A percentile compares a stretch with the other conserved stretches of the same genome.
These are phyloP conservation scores for Hemileia vastatrix DNA, from an alignment of 1,284 basidiomycete species.

Conservation along the genomic window DNA sequence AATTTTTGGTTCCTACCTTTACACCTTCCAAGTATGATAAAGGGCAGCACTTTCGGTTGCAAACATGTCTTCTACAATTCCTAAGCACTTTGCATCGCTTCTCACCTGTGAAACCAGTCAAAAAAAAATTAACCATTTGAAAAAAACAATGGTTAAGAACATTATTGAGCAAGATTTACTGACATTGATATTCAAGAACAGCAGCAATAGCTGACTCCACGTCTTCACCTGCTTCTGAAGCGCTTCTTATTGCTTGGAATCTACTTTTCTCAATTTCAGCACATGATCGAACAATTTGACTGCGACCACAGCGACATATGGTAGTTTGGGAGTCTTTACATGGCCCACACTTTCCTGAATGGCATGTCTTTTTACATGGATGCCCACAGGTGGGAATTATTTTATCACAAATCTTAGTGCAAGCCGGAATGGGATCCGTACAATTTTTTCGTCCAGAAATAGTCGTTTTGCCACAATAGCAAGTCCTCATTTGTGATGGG, in stretches of 20 bases:
- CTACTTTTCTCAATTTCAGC: slow-evolving; percentile 8
- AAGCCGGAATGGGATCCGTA: slow-evolving; percentile 13
- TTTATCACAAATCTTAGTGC: slow-evolving; percentile 9
- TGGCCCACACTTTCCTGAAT: slow-evolving; percentile 8
- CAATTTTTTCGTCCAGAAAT: not conserved
- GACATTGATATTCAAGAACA: slow-evolving; percentile 14
- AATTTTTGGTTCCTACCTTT: not conserved
- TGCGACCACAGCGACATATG: slow-evolving; percentile 12
- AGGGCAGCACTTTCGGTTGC: slow-evolving; percentile 17
- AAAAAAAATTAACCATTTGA: no score
- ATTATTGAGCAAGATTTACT: no score
- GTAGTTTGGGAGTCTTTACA: slow-evolving; percentile 13
- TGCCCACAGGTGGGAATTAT: slow-evolving; percentile 9
- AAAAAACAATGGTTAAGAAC: no score
- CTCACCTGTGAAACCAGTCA: no score
- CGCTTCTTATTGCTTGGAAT: not conserved
- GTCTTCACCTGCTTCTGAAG: not conserved
- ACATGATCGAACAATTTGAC: slow-evolving; percentile 13
- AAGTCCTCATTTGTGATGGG: slow-evolving; percentile 1
- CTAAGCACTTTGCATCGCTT: slow-evolving; percentile 14
- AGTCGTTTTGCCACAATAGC: slow-evolving; percentile 7
- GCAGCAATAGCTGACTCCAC: not conserved
- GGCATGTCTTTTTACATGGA: slow-evolving; percentile 5
- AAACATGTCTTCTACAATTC: slow-evolving; percentile 18
- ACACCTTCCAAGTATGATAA: slow-evolving; percentile 17